Evolutionary conservation across 148 eudicot species (phyloP), one percentile per base, ranked within the genome.

Genomic region (Cornus suecica): DNA sequence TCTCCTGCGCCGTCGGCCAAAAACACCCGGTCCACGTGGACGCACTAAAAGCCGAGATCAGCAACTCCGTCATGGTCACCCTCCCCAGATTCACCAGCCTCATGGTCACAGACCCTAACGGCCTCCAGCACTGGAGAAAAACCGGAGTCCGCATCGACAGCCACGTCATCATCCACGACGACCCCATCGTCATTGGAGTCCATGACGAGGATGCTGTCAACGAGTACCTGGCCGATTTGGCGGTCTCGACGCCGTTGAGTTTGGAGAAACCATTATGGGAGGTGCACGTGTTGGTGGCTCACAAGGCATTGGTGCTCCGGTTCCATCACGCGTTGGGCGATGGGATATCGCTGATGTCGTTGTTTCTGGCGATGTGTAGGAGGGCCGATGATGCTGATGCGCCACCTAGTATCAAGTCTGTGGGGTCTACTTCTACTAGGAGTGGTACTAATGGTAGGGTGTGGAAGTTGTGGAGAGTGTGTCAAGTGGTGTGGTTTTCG

Each of bases 281-380:
- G 51, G 51, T 90, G 0, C 98, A 93, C 70, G 31, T 93, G 1
- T 62, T 91, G n/a, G 71, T 69, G 66, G 86, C 80, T 2, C 77
- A 87, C 25, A 86, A 81, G 0, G 88, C 90, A 32, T 76, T 74
- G 5, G 81, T 91, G 23, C 70, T 89, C 8, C 84, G 98, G 15
- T 69, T 91, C 8, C 98, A 93, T 29, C 98, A 93, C 76, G 87
- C 91, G 0, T 27, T 91, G n/a, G 98, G 98, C 1, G 98, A 93
- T 67, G 98, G 94, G 2, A 80, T 84, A 4, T 91, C 96, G 8
- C 60, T 91, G 70, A 87, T 93, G 92, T 85, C 98, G 0, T 29
- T 88, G 88, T 54, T 93, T 18, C n/a, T 80, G 41, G 67, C 90
- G 66, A 70, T 78, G 28, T 89, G 81, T 54, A 32, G 84, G 71